These are phyloP conservation scores for Pseudogymnoascus sp. DNA, from an alignment of 2,329 filamentous ascomycete species.

Conservation along the genomic window DNA sequence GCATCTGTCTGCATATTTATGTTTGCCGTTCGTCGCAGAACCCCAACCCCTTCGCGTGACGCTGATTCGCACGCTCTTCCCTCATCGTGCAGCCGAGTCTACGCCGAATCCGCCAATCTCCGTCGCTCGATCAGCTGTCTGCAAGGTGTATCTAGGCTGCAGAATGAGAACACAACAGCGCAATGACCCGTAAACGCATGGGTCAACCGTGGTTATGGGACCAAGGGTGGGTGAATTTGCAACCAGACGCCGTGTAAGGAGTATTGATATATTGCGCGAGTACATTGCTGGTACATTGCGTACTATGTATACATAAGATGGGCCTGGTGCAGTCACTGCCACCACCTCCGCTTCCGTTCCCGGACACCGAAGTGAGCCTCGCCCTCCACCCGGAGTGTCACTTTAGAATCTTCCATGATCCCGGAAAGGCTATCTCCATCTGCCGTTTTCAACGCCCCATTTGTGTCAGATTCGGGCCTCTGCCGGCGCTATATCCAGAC, in stretches of 20 bases:
- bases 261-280: neutral
- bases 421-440: neutral
- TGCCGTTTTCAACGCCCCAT: neutral
- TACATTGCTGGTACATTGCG: neutral
- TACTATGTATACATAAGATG: neutral
- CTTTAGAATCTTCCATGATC: neutral
- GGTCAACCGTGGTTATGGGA: neutral
- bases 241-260: neutral
- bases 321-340: neutral
- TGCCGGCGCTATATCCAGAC: neutral
- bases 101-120: conserved; percentile 1
- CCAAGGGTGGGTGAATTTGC: neutral
- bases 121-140: neutral
- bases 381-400: neutral
- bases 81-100: neutral
- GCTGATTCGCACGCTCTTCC: neutral
- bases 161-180: neutral
- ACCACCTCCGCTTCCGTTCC: neutral
- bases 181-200: neutral
- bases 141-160: neutral
- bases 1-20: neutral
- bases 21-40: neutral
- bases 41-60: neutral
- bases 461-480: neutral
- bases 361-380: neutral